These are phyloP conservation scores for Rhizopogon rudus DNA, from an alignment of 768 basidiomycete species.

Conservation along the genomic window DNA sequence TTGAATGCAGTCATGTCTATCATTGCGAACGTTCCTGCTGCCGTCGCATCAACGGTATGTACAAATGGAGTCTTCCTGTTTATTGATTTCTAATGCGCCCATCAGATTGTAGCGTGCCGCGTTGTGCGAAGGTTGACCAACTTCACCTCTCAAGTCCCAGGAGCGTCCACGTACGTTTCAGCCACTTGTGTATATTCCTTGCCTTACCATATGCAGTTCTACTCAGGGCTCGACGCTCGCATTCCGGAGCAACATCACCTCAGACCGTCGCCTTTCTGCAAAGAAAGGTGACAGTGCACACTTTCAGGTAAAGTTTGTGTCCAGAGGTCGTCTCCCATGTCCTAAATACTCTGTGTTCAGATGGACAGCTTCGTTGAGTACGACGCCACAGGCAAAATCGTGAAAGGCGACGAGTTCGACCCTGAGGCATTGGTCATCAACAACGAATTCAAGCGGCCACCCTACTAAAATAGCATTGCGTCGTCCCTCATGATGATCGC, in stretches of 20 bases:
- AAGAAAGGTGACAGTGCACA: conserved; percentile 50
- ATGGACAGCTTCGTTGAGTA: conserved; percentile 67
- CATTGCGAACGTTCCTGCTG: conserved; percentile 69
- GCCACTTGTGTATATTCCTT: background rate
- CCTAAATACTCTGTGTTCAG: conserved; percentile 28
- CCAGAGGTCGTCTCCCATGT: background rate
- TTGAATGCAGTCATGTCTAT: conserved; percentile 71
- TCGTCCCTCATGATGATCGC: background rate
- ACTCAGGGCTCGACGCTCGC: conserved; percentile 50
- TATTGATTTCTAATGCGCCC: background rate
- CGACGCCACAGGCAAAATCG: conserved; percentile 51
- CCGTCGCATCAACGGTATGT: conserved; percentile 61
- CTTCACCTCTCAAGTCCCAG: conserved; percentile 44
- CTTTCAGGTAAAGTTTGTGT: conserved; percentile 42
- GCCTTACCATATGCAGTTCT: conserved; percentile 26
- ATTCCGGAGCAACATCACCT: conserved; percentile 41
- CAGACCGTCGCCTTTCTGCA: conserved; percentile 22
- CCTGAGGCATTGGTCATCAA: conserved; percentile 54
- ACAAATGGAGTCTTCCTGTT: background rate
- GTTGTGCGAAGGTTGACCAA: conserved; percentile 63
- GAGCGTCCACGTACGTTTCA: conserved; percentile 46
- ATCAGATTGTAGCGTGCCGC: conserved; percentile 59
- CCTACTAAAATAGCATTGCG: conserved; percentile 23
- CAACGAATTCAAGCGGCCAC: conserved; percentile 61
- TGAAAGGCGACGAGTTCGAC: conserved; percentile 44